Percentiles rank a stretch among this genome's conserved stretches.
These are phyloP conservation scores for Microbotryum silenes-acaulis DNA, from an alignment of 1,284 basidiomycete species.

Conservation along the genomic window DNA sequence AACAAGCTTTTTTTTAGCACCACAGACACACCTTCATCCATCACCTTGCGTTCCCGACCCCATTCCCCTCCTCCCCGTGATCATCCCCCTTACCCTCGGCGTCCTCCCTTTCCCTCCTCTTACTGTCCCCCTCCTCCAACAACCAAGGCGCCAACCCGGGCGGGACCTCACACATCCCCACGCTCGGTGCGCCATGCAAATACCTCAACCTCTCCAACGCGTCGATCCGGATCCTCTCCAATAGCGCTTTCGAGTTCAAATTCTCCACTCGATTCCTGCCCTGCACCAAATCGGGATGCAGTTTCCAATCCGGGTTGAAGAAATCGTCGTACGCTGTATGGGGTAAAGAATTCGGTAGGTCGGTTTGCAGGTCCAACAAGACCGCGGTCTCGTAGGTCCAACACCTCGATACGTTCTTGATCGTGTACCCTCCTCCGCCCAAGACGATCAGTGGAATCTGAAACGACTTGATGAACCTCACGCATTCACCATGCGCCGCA, in stretches of 20 bases:
- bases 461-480: slow-evolving; percentile 89
- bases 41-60: too few species aligned
- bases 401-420: slow-evolving; percentile 88
- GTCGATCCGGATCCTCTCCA: slow-evolving; percentile 77
- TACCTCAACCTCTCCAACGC: slow-evolving; percentile 89
- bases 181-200: slow-evolving; percentile 88
- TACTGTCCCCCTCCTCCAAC: slow-evolving; percentile 60
- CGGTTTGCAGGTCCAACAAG: slow-evolving; percentile 61
- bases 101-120: slow-evolving; percentile 51
- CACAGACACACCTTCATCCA: too few species aligned
- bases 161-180: slow-evolving; percentile 92
- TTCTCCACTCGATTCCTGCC: slow-evolving; percentile 66
- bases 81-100: slow-evolving; percentile 55
- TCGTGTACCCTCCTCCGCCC: slow-evolving; percentile 92
- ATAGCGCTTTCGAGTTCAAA: slow-evolving; percentile 69
- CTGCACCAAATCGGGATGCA: slow-evolving; percentile 85
- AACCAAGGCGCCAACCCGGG: slow-evolving; percentile 77
- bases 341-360: slow-evolving; percentile 78
- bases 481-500: slow-evolving; percentile 96
- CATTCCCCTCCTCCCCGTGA: slow-evolving; percentile 40
- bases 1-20: too few species aligned
- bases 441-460: slow-evolving; percentile 81
- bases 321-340: slow-evolving; percentile 85
- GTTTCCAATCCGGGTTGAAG: slow-evolving; percentile 83
- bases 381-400: slow-evolving; percentile 98